phyloP scores from a whole-genome alignment of 768 basidiomycete species.

The Naematelia aurantialba region DNA sequence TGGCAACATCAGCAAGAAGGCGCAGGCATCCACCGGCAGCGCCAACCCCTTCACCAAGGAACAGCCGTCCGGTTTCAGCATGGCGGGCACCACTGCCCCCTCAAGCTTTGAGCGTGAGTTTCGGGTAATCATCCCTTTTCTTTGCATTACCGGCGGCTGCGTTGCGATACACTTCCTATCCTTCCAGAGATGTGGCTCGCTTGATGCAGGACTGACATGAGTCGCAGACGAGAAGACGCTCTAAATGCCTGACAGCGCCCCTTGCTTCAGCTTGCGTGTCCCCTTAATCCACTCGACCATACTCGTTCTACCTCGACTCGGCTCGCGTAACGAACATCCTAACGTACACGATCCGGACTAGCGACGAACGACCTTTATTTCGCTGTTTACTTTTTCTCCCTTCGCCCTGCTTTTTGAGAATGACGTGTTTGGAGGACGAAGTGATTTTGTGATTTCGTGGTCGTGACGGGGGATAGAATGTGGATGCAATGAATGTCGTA shows the following conservation, averaged over 20 bases:
- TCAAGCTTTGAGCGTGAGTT: constrained; percentile 49
- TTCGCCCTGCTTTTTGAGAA: background rate
- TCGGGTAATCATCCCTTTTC: background rate
- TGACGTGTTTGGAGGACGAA: background rate
- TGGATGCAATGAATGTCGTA: background rate
- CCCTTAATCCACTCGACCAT: no score
- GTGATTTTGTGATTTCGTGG: background rate
- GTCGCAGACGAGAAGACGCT: constrained; percentile 47
- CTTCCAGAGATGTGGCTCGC: background rate
- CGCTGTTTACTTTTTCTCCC: background rate
- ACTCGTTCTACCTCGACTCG: background rate
- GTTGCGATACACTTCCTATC: background rate
- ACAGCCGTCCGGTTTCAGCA: constrained; percentile 27
- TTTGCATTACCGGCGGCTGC: no score
- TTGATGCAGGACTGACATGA: background rate
- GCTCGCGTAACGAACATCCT: background rate
- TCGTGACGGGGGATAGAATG: background rate
- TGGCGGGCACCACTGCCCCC: constrained; percentile 44
- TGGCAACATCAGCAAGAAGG: constrained; percentile 56
- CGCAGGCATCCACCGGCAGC: constrained; percentile 49
- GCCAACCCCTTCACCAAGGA: constrained; percentile 51
- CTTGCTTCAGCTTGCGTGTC: no score
- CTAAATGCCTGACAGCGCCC: constrained; percentile 19
- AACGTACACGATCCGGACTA: background rate
- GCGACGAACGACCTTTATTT: background rate